These are phyloP conservation scores for Acorus calamus DNA, from an alignment of 106 monocot genomes.

Conservation along the genomic window DNA sequence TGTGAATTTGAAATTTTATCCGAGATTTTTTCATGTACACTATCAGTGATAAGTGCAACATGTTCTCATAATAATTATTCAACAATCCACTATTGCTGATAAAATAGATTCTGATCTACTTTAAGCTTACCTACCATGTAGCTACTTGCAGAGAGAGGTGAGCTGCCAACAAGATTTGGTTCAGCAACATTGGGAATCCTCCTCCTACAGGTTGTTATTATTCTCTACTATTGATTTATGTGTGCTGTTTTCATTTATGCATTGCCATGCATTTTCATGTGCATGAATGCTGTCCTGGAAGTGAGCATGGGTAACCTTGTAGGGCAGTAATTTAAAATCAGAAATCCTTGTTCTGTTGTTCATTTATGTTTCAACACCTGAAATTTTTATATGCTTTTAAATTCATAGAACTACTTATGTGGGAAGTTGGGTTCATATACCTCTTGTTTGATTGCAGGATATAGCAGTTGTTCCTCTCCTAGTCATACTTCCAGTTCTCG, in stretches of 20 bases:
- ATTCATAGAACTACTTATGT: too few relatives aligned
- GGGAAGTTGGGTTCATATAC: neutral
- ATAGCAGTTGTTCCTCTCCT: conserved; percentile 97
- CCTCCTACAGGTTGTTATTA: conserved; percentile 63
- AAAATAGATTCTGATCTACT: neutral
- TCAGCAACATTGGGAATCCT: conserved; percentile 96
- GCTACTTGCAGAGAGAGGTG: conserved; percentile 99
- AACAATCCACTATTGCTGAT: neutral
- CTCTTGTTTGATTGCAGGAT: conserved; percentile 46
- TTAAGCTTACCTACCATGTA: conserved; percentile 19
- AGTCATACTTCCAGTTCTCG: conserved; percentile 94
- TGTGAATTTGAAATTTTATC: too few relatives aligned
- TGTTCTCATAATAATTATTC: too few relatives aligned
- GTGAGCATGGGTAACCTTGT: too few relatives aligned
- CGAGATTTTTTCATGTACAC: too few relatives aligned
- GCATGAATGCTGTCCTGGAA: too few relatives aligned
- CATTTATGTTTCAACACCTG: conserved; percentile 1
- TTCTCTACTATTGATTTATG: too few relatives aligned
- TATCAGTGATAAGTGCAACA: too few relatives aligned
- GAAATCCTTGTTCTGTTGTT: neutral
- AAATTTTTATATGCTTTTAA: neutral
- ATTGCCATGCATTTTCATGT: too few relatives aligned
- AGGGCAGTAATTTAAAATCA: too few relatives aligned
- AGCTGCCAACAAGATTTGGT: conserved; percentile 97
- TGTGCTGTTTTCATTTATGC: too few relatives aligned